These are phyloP conservation scores for Pseudogymnoascus verrucosus DNA, from an alignment of 2,329 filamentous ascomycete genomes.

Conservation along the genomic window DNA sequence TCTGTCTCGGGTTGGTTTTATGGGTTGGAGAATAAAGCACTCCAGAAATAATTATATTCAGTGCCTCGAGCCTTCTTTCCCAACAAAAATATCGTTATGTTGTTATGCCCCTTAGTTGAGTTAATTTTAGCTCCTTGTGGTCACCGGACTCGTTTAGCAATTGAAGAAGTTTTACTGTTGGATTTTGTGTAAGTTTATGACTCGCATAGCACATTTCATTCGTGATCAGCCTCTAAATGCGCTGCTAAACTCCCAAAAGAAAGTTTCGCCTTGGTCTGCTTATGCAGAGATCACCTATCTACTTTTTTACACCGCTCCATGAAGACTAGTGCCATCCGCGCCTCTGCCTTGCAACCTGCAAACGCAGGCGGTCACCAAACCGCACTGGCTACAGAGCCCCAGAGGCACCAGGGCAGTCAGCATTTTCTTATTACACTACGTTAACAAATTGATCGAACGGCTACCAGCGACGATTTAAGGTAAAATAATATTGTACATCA, in stretches of 20 bases:
- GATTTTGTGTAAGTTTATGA: slow-evolving; percentile 4
- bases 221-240: slow-evolving; percentile 1
- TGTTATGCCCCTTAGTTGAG: slow-evolving; percentile 4
- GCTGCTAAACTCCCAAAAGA: background rate
- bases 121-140: slow-evolving; percentile 5
- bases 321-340: background rate
- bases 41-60: background rate
- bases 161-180: slow-evolving; percentile 5
- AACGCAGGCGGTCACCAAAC: background rate
- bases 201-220: slow-evolving; percentile 6
- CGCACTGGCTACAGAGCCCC: background rate
- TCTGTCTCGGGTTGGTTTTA: background rate
- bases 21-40: background rate
- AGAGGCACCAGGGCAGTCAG: background rate
- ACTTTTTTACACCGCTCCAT: slow-evolving; percentile 1
- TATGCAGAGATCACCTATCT: slow-evolving; percentile 1
- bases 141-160: slow-evolving; percentile 4
- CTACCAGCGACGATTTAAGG: background rate
- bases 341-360: background rate
- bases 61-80: background rate
- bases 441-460: background rate
- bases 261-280: background rate
- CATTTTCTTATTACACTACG: background rate
- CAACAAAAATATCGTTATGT: slow-evolving; percentile 2
- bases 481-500: background rate